phyloP scores from a whole-genome alignment of 768 basidiomycete genomes.

The Baorangia bicolor region DNA sequence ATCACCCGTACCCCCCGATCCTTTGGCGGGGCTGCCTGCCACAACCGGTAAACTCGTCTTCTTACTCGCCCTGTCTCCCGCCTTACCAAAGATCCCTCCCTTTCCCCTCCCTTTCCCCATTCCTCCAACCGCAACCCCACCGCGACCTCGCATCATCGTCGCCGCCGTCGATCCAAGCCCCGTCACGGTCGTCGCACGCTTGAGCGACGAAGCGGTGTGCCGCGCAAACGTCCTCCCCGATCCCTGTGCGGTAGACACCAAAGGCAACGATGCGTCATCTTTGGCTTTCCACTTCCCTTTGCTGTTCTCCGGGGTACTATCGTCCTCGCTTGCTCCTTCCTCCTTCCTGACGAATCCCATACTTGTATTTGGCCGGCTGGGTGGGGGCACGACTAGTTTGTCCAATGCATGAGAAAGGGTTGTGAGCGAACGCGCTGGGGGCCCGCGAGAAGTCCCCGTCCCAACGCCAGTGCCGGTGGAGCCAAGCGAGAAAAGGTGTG shows the following conservation, averaged over 20 bases:
- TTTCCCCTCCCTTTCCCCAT: conserved; percentile 8
- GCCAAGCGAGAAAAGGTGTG: conserved; percentile 6
- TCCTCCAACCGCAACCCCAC: not conserved
- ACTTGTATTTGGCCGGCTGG: conserved; percentile 65
- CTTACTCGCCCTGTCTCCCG: conserved; percentile 38
- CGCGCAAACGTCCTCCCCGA: conserved; percentile 21
- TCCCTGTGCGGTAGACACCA: not conserved
- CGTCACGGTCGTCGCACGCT: conserved; percentile 22
- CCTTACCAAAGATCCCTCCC: conserved; percentile 23
- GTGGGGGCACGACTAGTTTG: conserved; percentile 65
- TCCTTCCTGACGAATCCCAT: conserved; percentile 56
- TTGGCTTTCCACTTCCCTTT: conserved; percentile 23
- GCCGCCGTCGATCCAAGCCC: conserved; percentile 5
- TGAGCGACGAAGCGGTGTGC: conserved; percentile 33
- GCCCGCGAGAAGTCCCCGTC: not conserved
- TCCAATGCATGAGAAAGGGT: conserved; percentile 68
- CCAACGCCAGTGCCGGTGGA: not conserved
- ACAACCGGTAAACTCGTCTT: conserved; percentile 45
- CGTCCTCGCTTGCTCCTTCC: conserved; percentile 2
- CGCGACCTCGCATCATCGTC: conserved; percentile 3
- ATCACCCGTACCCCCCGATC: conserved; percentile 12
- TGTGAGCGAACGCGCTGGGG: conserved; percentile 46
- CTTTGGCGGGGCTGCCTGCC: conserved; percentile 47
- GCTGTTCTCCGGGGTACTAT: not conserved
- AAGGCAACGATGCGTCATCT: conserved; percentile 22